phyloP scores from a whole-genome alignment of 495 filamentous ascomycete species.

The Xylaria venustula region DNA sequence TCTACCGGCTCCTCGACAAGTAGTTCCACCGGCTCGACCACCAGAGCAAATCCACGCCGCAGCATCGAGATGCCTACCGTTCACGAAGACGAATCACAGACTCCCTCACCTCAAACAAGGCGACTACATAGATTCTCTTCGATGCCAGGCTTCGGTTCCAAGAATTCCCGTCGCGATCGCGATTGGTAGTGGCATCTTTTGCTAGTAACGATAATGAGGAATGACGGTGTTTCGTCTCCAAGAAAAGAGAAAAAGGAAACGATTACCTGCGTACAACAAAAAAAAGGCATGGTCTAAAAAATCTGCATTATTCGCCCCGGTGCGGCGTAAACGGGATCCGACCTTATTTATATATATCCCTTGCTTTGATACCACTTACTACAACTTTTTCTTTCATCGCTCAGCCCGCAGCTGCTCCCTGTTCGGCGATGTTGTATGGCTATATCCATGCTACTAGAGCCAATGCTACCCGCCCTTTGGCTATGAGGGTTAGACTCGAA shows the following conservation, averaged over 20 bases:
- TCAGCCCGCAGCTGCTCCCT: background rate
- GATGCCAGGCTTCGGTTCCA: slow-evolving; percentile 48
- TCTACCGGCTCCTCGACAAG: slow-evolving; percentile 47
- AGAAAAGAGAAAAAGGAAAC: background rate
- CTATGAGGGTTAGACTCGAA: background rate
- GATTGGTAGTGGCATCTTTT: slow-evolving; percentile 10
- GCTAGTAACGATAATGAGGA: slow-evolving; percentile 12
- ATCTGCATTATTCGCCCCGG: slow-evolving; percentile 1
- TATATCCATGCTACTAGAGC: background rate
- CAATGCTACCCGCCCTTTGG: background rate
- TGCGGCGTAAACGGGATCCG: background rate
- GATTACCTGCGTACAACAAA: background rate
- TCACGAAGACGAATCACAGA: slow-evolving; percentile 15
- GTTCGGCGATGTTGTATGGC: background rate
- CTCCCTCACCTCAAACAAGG: slow-evolving; percentile 26
- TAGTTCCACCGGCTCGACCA: slow-evolving; percentile 31
- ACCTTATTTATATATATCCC: background rate
- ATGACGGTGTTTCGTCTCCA: slow-evolving; percentile 4
- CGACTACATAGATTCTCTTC: slow-evolving; percentile 45
- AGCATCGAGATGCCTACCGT: slow-evolving; percentile 21
- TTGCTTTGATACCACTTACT: background rate
- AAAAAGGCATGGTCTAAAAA: background rate
- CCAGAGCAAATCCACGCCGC: slow-evolving; percentile 18
- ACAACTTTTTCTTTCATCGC: background rate
- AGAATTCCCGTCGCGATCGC: slow-evolving; percentile 24